Percentiles rank a stretch among this genome's conserved stretches.
These are phyloP conservation scores for Pisolithus thermaeus DNA, from an alignment of 1,284 basidiomycete genomes.

Conservation along the genomic window DNA sequence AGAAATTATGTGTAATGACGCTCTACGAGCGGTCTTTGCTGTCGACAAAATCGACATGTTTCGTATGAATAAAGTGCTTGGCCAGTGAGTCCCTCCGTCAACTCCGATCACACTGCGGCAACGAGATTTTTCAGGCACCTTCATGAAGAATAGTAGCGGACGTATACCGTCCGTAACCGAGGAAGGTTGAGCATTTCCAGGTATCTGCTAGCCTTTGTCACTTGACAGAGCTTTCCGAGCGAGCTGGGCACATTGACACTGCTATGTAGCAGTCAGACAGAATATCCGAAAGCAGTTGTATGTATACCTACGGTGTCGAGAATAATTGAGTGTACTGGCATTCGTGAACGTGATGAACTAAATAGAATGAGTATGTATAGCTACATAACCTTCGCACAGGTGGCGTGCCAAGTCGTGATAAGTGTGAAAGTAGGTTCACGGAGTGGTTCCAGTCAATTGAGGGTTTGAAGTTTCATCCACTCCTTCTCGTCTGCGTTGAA, in stretches of 20 bases:
- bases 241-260: too few relatives aligned
- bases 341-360: background rate
- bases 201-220: background rate
- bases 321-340: background rate
- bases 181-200: too few relatives aligned
- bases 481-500: constrained; percentile 76
- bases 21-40: constrained; percentile 64
- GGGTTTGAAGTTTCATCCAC: constrained; percentile 73
- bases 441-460: constrained; percentile 42
- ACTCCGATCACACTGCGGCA: background rate
- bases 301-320: background rate
- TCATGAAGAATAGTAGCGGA: constrained; percentile 22
- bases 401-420: background rate
- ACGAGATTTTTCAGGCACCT: constrained; percentile 21
- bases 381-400: background rate
- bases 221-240: background rate
- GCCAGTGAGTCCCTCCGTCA: constrained; percentile 48
- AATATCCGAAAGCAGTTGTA: background rate
- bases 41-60: constrained; percentile 82
- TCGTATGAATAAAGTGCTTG: constrained; percentile 78
- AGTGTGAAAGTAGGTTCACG: background rate
- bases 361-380: background rate
- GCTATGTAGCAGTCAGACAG: background rate
- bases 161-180: background rate
- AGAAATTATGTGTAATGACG: constrained; percentile 77